Conservation (phyloP, 192 early-diverging fungal species). For the Backusella luteola region DNA sequence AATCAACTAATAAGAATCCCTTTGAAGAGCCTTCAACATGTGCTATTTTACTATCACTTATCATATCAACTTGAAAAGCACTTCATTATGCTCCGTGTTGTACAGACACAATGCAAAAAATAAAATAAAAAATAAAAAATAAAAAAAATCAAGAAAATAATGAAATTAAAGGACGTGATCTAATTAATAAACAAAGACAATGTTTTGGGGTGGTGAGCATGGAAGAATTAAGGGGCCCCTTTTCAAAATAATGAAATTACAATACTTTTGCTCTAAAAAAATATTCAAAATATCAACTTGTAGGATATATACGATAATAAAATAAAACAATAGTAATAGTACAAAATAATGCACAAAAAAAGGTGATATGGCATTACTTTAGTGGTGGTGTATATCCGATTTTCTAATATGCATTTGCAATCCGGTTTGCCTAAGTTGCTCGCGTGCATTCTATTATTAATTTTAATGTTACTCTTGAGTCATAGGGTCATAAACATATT, state of each 20-base stretch:
- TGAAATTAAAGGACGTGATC: background rate
- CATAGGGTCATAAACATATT: background rate
- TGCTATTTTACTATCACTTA: background rate
- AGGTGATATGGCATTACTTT: background rate
- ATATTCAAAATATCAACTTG: background rate
- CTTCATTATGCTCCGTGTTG: background rate
- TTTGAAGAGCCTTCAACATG: too few relatives aligned
- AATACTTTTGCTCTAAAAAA: background rate
- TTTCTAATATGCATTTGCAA: background rate
- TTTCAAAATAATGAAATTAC: background rate
- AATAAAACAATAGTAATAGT: too few relatives aligned
- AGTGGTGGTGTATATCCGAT: background rate
- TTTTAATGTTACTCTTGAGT: background rate
- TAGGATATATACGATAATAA: too few relatives aligned
- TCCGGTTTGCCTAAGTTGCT: background rate
- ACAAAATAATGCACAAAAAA: background rate
- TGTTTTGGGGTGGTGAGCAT: background rate
- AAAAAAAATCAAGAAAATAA: background rate
- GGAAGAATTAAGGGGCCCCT: background rate
- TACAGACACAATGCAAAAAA: background rate
- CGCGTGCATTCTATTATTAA: background rate
- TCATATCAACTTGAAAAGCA: background rate
- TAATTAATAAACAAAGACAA: background rate
- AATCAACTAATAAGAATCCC: background rate
- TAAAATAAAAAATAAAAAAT: background rate